Evolutionary conservation across 495 filamentous ascomycete genomes (phyloP).

Genomic region (Xylaria longipes): DNA sequence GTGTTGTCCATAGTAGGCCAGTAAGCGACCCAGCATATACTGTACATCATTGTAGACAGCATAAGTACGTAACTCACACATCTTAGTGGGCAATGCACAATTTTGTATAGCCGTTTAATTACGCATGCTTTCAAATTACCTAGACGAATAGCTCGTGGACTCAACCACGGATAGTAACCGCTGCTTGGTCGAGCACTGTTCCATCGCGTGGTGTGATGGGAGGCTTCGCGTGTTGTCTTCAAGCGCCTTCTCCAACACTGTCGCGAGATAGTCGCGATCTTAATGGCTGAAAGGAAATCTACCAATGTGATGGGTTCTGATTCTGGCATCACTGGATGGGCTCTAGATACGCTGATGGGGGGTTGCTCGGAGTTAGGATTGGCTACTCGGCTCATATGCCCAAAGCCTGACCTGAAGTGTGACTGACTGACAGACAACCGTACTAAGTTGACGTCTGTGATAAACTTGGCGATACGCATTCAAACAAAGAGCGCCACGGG

Average conservation of each 20-base stretch:
- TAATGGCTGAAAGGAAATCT: conserved; percentile 18
- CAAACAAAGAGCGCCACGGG: conserved; percentile 15
- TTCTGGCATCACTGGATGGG: conserved; percentile 8
- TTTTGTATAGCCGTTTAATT: not conserved
- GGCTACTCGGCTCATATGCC: conserved; percentile 6
- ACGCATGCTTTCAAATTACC: not conserved
- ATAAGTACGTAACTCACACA: not conserved
- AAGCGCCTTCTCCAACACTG: conserved; percentile 13
- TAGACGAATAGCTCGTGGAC: not conserved
- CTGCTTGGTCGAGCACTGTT: conserved; percentile 1
- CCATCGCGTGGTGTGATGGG: conserved; percentile 15
- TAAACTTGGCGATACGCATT: conserved; percentile 18
- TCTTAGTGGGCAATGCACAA: not conserved
- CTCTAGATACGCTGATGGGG: conserved; percentile 16
- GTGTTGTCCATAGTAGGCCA: not conserved
- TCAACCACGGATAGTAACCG: not conserved
- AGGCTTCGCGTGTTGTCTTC: conserved; percentile 1
- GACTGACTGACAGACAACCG: not conserved
- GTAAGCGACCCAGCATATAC: not conserved
- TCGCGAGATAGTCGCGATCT: not conserved
- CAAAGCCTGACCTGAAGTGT: conserved; percentile 3
- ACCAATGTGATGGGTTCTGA: conserved; percentile 16
- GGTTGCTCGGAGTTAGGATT: conserved; percentile 15
- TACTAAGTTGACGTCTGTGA: not conserved
- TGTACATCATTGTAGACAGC: not conserved